Conservation (phyloP, 805 yeast species). For the Zygosaccharomyces siamensis region DNA sequence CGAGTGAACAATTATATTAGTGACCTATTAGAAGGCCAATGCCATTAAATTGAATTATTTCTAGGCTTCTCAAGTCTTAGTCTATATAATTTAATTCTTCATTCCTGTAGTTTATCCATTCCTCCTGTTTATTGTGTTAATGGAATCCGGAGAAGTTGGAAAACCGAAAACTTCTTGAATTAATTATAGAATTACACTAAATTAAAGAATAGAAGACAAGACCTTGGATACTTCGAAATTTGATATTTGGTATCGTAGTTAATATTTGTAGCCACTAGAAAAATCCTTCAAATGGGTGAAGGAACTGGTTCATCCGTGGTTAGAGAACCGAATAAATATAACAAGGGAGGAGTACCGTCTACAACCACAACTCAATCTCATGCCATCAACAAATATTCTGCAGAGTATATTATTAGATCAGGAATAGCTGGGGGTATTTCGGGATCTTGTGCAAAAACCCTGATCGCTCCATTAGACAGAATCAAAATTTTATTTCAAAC, state of each 20-base stretch:
- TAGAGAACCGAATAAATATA: not conserved
- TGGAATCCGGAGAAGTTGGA: conserved; percentile 3
- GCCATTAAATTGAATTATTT: not conserved
- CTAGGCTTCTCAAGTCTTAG: too few relatives aligned
- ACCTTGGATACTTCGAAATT: not conserved
- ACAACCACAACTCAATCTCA: not conserved
- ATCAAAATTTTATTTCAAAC: conserved; percentile 95
- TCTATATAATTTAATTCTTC: not conserved
- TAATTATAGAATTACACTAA: not conserved
- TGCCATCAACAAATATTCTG: conserved; percentile 55
- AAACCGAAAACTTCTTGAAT: conserved; percentile 1
- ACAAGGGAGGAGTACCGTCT: conserved; percentile 4
- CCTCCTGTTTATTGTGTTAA: not conserved
- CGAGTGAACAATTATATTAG: too few relatives aligned
- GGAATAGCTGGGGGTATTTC: conserved; percentile 95
- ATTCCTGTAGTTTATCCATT: not conserved
- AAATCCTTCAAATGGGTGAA: conserved; percentile 1
- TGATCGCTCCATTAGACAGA: conserved; percentile 92
- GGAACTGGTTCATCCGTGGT: conserved; percentile 1
- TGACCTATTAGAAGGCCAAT: too few relatives aligned
- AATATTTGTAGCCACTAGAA: not conserved
- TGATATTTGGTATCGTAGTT: not conserved
- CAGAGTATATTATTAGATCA: conserved; percentile 74
- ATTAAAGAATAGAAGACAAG: not conserved
- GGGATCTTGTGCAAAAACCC: conserved; percentile 92